Evolutionary conservation across 2,329 filamentous ascomycete genomes (phyloP), one percentile per base, ranked within the genome.

Genomic region (Clonostachys chloroleuca): DNA sequence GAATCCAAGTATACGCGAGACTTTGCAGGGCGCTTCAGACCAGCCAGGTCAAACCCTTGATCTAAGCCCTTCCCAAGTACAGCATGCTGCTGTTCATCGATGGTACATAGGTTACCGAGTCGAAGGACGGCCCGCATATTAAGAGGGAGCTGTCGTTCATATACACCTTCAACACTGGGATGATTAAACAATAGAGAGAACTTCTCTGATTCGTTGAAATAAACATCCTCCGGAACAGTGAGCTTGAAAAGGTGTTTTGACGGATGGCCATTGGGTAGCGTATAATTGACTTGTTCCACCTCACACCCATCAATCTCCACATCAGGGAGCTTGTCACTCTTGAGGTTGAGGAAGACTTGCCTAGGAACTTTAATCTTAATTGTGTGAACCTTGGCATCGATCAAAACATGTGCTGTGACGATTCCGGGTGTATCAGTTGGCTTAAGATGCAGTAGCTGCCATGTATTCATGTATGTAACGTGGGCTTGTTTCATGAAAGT

Each of bases 231-330:
- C 0, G 89, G 78, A 66, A 99, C 89, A 1, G 87, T 92, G 36
- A 99, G 77, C 69, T 92, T 95, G 78, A 97, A 97, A 5, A 99
- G 76, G 70, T 99, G 90, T 5, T 89, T 87, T 0, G 92, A 97
- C 4, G 89, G 85, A 65, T 97, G 94, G 0, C 94, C 94, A 57
- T 99, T 99, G 1, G 94, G 94, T 8, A 99, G 73, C 4, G 89
- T 95, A 65, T 95, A 87, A 59, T 86, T 94, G 57, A 96, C 90
- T 60, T 96, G 95, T 63, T 99, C 90, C 1, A 94, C 92, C 37
- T 86, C 81, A 60, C 92, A 96, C 2, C 86, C 90, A 9, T 86
- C 80, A 36, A 99, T 83, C 17, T 91, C 87, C 36, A 97, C 87
- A 58, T 96, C 87, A 0, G 94, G 95, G 43, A 97, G 72, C 50